Base-by-base conservation (phyloP, 2,329 filamentous ascomycete species). In the Neopestalotiopsis sp. region DNA sequence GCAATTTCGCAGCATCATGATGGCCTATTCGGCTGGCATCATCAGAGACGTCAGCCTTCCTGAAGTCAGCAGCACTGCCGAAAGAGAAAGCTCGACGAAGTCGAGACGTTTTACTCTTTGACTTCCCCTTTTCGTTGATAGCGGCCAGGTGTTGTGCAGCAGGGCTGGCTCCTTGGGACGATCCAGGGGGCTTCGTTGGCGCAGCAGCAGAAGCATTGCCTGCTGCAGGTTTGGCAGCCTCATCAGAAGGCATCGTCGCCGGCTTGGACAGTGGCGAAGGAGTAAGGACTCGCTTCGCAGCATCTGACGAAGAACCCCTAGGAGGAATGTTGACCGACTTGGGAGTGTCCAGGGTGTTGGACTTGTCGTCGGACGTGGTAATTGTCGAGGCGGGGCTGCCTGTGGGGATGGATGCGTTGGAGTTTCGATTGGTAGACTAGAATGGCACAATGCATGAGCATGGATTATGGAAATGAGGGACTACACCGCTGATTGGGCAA, bases 51-150 rank as follows among this genome's bases (percentile, higher is more conserved):
- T 79, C 74, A 13, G 91, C 92, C 77, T 92, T 92, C 71, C 92
- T 89, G 62, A 99, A 89, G 78, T 99, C 96, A 9, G 95, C 94
- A 57, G 95, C 94, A 79, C 95, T 98, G 64, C 96, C 95, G 81
- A 99, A 99, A 0, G 96, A 99, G 76, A 99, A 97, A 0, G 96
- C 96, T 74, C 96, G 89, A 67, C 96, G 90, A 70, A 99, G 85
- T 73, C 95, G 88, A 20, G 93, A 95, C 2, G 92, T 93, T 82
- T 98, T 98, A 82, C 91, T 94, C 78, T 94, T 94, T 72, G 91
- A 88, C 77, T 89, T 92, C 67, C 94, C 93, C 77, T 93, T 95
- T 73, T 95, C 92, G 70, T 91, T 95, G 68, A 98, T 86, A n/a
- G 95, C 94, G 61, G 93, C 90, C 53, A 98, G 87, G 68, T 97